Evolutionary conservation across 768 basidiomycete genomes (phyloP).

Genomic region (Mrakia hoshinonis): DNA sequence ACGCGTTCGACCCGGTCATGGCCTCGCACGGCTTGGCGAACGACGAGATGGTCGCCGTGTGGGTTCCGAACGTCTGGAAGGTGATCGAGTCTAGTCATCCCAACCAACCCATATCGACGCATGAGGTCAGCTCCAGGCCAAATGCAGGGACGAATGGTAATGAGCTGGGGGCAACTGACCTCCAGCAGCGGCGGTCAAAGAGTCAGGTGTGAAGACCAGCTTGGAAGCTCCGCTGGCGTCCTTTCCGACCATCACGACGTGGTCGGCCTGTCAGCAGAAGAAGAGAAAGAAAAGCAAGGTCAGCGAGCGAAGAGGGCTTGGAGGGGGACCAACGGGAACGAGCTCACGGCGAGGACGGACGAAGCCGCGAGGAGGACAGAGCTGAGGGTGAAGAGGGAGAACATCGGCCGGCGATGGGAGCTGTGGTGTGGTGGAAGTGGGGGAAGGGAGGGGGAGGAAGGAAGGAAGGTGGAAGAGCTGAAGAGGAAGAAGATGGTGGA

Average conservation of each 20-base stretch:
- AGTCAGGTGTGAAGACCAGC: neutral
- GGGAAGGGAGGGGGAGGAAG: neutral
- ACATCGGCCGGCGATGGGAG: neutral
- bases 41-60: conserved; percentile 57
- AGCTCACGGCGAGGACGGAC: conserved; percentile 1
- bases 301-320: neutral
- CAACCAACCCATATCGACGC: no score
- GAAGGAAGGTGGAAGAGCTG: neutral
- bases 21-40: conserved; percentile 52
- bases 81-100: neutral
- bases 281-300: neutral
- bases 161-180: neutral
- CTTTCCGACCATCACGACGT: neutral
- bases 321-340: neutral
- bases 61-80: conserved; percentile 19
- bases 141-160: neutral
- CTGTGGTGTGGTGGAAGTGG: neutral
- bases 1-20: conserved; percentile 38
- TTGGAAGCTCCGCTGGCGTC: neutral
- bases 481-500: neutral
- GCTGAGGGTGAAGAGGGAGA: neutral
- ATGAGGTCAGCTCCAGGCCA: neutral
- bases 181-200: neutral
- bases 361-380: neutral
- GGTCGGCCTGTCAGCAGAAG: neutral